Evolutionary conservation across 1,284 basidiomycete genomes (phyloP), one percentile per base, ranked within the genome.

Genomic region (Rhodotorula glutinis): DNA sequence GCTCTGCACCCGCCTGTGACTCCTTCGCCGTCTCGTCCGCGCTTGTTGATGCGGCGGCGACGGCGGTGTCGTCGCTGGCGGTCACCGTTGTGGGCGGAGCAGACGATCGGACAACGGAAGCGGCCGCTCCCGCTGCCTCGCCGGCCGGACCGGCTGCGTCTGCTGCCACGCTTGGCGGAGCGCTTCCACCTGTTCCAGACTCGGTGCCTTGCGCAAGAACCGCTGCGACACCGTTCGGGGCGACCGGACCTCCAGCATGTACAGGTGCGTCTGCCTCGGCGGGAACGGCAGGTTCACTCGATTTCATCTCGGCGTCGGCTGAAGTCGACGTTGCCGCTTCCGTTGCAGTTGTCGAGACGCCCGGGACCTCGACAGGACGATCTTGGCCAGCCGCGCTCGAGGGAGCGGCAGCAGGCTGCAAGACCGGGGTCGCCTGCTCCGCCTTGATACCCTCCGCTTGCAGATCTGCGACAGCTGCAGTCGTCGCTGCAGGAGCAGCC

Each of bases 381-480:
- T 25, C n/a, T 21, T 30, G 17, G 25, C 9, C 17, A 21, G 52
- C 43, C 19, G 25, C 38, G 9, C 47, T 27, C 38, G n/a, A 33
- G 8, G 60, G 49, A 2, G 59, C 44, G 21, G 27, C 3, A 7
- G 60, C 46, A 2, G 65, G n/a, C 23, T 38, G 25, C 11, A 65
- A 46, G 29, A 60, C 53, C 16, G 63, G 57, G 44, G 63, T 65
- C 41, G 57, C 62, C 44, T 59, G 58, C 57, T 65, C 58, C 46
- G 60, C 44, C 40, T 65, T 60, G 53, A 60, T 53, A 11, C 13
- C 44, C 19, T 62, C 61, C 21, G 44, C 16, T 38, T 16, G 19
- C 29, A 13, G 21, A 16, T 30, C 30, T 16, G 17, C 46, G 13
- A 29, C 27, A 5, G 40, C 56, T 29, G 27, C 19, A 4, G 17